A percentile compares a stretch with the other conserved stretches of the same genome.
phyloP scores from a whole-genome alignment of 768 basidiomycete genomes.

The Calocera cornea region DNA sequence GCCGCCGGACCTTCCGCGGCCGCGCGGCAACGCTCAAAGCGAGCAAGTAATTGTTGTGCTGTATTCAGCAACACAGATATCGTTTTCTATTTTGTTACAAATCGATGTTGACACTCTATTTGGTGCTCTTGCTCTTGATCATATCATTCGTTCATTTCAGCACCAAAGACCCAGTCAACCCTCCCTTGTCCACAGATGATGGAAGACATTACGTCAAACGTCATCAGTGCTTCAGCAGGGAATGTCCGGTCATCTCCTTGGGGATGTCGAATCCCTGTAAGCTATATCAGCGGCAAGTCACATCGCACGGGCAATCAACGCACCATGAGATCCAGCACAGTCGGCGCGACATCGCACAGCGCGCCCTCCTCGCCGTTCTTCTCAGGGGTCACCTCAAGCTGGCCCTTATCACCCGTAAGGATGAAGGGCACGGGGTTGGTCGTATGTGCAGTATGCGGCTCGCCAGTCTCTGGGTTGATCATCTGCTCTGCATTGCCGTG shows the following conservation, averaged over 20 bases:
- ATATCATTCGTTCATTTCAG: neutral
- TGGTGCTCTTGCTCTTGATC: neutral
- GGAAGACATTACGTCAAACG: too few relatives aligned
- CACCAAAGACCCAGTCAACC: neutral
- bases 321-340: slow-evolving; percentile 63
- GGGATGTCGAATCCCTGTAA: slow-evolving; percentile 17
- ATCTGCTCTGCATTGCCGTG: slow-evolving; percentile 96
- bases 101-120: neutral
- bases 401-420: slow-evolving; percentile 47
- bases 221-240: slow-evolving; percentile 15
- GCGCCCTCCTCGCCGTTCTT: slow-evolving; percentile 45
- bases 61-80: neutral
- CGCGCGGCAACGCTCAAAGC: too few relatives aligned
- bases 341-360: slow-evolving; percentile 83
- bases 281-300: neutral
- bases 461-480: slow-evolving; percentile 68
- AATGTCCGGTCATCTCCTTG: slow-evolving; percentile 22
- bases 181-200: neutral
- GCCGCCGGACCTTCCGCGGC: too few relatives aligned
- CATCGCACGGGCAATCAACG: slow-evolving; percentile 10
- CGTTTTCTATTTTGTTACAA: neutral
- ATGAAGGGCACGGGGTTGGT: slow-evolving; percentile 87
- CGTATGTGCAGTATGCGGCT: slow-evolving; percentile 84
- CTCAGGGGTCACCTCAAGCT: slow-evolving; percentile 32
- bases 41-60: neutral